A percentile compares a stretch with the other conserved stretches of the same genome.
Conservation (phyloP, 73 alveolate species). For the Tetrahymena malaccensis region DNA sequence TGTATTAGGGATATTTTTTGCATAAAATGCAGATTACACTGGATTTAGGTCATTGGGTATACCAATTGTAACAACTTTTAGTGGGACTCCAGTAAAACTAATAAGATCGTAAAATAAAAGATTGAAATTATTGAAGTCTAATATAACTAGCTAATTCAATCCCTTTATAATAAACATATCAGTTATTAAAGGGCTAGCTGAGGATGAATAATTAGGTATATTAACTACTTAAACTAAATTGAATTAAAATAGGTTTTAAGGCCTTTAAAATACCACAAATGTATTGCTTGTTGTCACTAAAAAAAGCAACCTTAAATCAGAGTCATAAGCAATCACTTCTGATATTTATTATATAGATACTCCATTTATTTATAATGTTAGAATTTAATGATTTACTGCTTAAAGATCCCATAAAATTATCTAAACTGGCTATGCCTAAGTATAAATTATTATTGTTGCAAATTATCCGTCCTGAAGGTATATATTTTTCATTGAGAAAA, state of each 20-base stretch:
- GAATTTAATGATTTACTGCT: neutral
- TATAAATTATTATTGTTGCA: neutral
- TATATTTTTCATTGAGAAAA: neutral
- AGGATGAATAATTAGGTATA: neutral
- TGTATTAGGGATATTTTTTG: neutral
- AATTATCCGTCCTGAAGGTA: neutral
- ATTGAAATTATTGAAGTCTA: neutral
- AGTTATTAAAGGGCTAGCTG: neutral
- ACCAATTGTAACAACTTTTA: neutral
- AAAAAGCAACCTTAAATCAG: neutral
- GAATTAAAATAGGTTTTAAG: neutral
- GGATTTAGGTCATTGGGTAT: neutral
- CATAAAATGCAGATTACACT: neutral
- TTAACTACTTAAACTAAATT: neutral
- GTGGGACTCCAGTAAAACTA: neutral
- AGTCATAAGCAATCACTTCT: neutral
- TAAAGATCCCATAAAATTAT: neutral
- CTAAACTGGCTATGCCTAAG: neutral
- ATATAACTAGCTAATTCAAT: neutral
- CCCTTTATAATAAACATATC: neutral
- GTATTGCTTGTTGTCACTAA: neutral
- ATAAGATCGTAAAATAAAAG: neutral
- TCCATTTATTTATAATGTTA: neutral
- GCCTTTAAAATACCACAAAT: neutral
- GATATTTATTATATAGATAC: neutral